Conservation (phyloP, 2,329 filamentous ascomycete species). For the Diaporthe ampelina region DNA sequence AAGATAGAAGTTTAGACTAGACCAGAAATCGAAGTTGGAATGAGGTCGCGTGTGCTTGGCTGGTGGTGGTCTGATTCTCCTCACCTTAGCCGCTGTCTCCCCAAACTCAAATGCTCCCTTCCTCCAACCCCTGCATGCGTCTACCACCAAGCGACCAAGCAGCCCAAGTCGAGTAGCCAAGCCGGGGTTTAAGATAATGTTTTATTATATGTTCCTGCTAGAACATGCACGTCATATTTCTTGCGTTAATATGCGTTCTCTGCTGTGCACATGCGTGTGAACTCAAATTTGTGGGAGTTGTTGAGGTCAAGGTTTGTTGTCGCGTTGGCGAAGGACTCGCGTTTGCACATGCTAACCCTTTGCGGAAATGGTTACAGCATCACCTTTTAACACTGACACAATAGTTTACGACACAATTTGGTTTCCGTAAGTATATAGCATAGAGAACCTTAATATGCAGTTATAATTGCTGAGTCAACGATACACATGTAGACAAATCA, state of each 20-base stretch:
- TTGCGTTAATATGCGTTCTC: no score
- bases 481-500: background rate
- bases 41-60: slow-evolving; percentile 5
- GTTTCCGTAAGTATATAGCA: background rate
- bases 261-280: background rate
- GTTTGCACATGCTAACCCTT: background rate
- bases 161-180: background rate
- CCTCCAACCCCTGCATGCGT: background rate
- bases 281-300: no score
- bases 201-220: rapidly evolving
- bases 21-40: slow-evolving; percentile 7
- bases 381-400: background rate
- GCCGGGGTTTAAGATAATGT: background rate
- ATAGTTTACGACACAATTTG: background rate
- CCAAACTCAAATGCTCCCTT: slow-evolving; percentile 21
- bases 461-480: no score
- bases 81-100: slow-evolving; percentile 9
- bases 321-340: background rate
- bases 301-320: background rate
- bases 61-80: slow-evolving; percentile 31
- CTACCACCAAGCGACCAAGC: background rate
- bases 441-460: background rate
- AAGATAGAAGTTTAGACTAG: slow-evolving; percentile 1
- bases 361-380: background rate
- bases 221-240: background rate